These are phyloP conservation scores for Botryotinia globosa DNA, from an alignment of 2,329 filamentous ascomycete genomes.

Conservation along the genomic window DNA sequence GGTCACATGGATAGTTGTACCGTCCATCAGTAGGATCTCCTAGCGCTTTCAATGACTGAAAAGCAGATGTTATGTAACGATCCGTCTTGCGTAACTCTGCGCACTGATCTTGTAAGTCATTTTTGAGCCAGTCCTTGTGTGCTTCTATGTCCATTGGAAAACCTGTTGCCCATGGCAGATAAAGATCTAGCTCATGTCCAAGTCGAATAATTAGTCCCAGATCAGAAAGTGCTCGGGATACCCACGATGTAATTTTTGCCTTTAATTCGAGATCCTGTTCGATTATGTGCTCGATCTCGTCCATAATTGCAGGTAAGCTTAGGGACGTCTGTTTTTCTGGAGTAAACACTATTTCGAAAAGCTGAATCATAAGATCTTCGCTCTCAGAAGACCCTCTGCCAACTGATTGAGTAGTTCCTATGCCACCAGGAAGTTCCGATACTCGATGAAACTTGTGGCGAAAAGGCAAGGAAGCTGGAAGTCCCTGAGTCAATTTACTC, in stretches of 20 bases:
- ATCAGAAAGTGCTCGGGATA: neutral
- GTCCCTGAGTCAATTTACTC: neutral
- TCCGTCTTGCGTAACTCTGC: rapidly evolving
- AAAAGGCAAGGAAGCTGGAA: neutral
- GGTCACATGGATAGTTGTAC: neutral
- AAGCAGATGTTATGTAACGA: neutral
- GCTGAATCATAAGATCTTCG: neutral
- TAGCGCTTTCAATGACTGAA: neutral
- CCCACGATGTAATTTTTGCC: neutral
- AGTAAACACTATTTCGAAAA: neutral
- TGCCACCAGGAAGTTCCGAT: neutral
- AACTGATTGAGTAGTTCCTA: neutral
- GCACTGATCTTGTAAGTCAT: neutral
- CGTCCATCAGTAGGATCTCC: neutral
- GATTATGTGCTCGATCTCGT: neutral
- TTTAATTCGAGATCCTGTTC: neutral
- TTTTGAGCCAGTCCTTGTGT: neutral
- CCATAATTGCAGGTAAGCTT: neutral
- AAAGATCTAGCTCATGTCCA: neutral
- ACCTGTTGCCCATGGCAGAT: neutral
- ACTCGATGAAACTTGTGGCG: neutral
- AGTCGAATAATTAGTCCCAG: neutral
- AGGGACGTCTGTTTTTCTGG: neutral
- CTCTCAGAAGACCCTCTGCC: neutral
- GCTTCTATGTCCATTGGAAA: neutral